phyloP scores from a whole-genome alignment of 257 asterid species.

The Capsicum baccatum region DNA sequence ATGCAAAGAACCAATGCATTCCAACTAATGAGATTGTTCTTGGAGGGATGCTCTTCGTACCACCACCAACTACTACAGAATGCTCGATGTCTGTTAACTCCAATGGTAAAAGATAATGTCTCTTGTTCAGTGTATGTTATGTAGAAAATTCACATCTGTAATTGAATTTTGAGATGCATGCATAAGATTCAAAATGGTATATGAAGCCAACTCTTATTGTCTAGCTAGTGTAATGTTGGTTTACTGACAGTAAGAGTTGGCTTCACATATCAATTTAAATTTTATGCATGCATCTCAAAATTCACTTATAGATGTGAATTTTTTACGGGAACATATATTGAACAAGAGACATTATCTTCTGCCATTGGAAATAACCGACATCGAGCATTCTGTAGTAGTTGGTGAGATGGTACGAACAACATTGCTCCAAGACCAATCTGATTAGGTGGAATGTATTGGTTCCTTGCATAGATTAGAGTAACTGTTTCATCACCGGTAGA shows the following conservation, averaged over 20 bases:
- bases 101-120: not conserved
- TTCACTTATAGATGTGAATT: too few relatives aligned
- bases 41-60: conserved; percentile 42
- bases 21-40: conserved; percentile 57
- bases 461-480: too few relatives aligned
- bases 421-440: too few relatives aligned
- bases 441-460: too few relatives aligned
- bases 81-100: not conserved
- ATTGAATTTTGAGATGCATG: conserved; percentile 10
- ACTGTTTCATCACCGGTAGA: too few relatives aligned
- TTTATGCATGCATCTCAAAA: too few relatives aligned
- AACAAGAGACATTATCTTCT: too few relatives aligned
- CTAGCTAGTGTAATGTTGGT: conserved; percentile 4
- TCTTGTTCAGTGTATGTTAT: conserved; percentile 20
- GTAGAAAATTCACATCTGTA: conserved; percentile 15
- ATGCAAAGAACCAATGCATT: conserved; percentile 36
- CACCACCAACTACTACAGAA: conserved; percentile 8
- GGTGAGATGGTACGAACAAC: too few relatives aligned
- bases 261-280: too few relatives aligned
- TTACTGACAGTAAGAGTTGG: not conserved
- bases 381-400: too few relatives aligned
- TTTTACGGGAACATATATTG: too few relatives aligned
- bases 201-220: conserved; percentile 22
- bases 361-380: too few relatives aligned
- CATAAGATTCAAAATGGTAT: conserved; percentile 2